phyloP scores from a whole-genome alignment of 148 eudicot species.

The Spergularia bocconei region DNA sequence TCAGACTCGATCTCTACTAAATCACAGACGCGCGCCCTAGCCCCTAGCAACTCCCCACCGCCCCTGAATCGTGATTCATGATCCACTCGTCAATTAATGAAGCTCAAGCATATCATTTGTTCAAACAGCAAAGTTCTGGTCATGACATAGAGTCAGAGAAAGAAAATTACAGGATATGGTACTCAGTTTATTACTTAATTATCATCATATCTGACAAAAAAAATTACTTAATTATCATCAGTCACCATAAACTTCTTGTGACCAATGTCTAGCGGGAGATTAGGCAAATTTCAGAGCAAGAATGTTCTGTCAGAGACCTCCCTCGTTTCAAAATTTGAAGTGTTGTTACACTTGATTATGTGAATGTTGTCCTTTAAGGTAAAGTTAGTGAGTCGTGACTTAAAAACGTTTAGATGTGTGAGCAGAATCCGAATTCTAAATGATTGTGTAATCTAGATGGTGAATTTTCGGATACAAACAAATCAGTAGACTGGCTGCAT shows the following conservation, averaged over 20 bases:
- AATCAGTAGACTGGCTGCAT: constrained; percentile 9
- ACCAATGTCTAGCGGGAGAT: neutral
- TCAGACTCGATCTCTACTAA: constrained; percentile 75
- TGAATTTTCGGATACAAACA: neutral
- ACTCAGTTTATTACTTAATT: no score
- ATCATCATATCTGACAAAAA: no score
- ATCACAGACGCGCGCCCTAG: constrained; percentile 76
- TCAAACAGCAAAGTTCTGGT: neutral
- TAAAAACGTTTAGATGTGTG: no score
- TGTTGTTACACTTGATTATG: neutral
- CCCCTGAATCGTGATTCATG: constrained; percentile 62
- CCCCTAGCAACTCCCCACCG: constrained; percentile 83
- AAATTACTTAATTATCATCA: no score
- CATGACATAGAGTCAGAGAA: neutral
- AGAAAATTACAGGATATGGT: no score
- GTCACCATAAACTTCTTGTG: no score
- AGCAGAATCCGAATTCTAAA: neutral
- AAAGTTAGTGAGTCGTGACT: neutral
- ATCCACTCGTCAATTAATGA: constrained; percentile 22
- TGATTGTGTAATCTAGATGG: neutral
- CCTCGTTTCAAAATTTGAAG: neutral
- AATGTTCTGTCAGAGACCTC: neutral
- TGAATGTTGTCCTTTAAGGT: neutral
- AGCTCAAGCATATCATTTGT: neutral
- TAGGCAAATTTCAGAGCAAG: neutral